These are phyloP conservation scores for Hypoxylon sp. DNA, from an alignment of 2,329 filamentous ascomycete species.

Conservation along the genomic window DNA sequence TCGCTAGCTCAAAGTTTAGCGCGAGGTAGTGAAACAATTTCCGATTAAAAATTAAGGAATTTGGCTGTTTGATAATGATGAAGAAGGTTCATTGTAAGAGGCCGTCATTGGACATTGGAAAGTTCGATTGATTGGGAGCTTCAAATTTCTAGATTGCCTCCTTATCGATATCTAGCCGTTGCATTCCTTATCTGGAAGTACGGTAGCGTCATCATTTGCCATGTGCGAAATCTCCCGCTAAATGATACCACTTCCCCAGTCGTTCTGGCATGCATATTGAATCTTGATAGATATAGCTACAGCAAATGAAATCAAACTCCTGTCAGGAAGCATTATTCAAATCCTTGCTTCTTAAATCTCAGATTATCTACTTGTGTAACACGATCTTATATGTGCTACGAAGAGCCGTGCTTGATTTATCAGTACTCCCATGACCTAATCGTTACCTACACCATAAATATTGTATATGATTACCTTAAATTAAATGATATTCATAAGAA, in stretches of 20 bases:
- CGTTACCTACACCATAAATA: not conserved
- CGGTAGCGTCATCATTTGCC: slow-evolving; percentile 16
- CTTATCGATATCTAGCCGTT: slow-evolving; percentile 47
- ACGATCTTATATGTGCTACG: not conserved
- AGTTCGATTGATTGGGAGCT: slow-evolving; percentile 16
- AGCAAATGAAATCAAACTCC: slow-evolving; percentile 8
- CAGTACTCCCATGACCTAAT: not conserved
- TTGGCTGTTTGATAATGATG: slow-evolving; percentile 1
- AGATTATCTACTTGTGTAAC: not conserved
- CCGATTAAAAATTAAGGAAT: slow-evolving; percentile 1
- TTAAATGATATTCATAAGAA: not conserved
- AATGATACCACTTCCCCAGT: slow-evolving; percentile 13
- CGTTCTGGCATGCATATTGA: slow-evolving; percentile 11
- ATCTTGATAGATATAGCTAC: slow-evolving; percentile 10
- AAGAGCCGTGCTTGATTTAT: not conserved
- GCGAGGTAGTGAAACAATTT: not conserved
- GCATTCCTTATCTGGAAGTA: slow-evolving; percentile 17
- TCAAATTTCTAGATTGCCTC: slow-evolving; percentile 29
- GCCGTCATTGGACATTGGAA: slow-evolving; percentile 19
- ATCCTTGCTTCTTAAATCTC: not conserved
- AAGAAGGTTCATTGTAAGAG: not conserved
- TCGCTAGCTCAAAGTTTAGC: not conserved
- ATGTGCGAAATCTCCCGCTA: slow-evolving; percentile 33
- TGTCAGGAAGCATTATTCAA: not conserved
- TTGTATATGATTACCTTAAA: not conserved